Evolutionary conservation across 2,329 filamentous ascomycete genomes (phyloP), one percentile per base, ranked within the genome.

Genomic region (Alternaria hordeiaustralica): DNA sequence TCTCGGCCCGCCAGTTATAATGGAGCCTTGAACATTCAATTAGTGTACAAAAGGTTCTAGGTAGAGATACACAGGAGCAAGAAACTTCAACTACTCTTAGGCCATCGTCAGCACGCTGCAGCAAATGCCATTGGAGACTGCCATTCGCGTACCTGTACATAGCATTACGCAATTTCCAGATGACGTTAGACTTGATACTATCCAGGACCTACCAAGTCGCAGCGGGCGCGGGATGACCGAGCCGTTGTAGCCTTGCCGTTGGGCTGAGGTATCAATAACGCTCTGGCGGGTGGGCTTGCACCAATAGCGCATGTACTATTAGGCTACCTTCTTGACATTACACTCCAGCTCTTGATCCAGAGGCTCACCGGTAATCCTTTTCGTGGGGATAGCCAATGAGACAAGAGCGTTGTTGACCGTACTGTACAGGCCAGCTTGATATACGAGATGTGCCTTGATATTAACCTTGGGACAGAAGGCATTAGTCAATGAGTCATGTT

Each of bases 201-300:
- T 28, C 11, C 26, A 28, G 26, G 26, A 28, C 26, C 26, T 28
- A 2, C 26, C 4, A 28, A 11, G 10, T 28, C 26, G 26, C 26
- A 28, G 73, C 71, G 68, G 63, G 67, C 15, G 71, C 70, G 71
- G 71, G 61, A 69, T 43, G 68, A 65, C 72, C 68, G 71, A 61
- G 58, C 45, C 36, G 44, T 63, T 47, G 56, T 61, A 71, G 63
- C 69, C 68, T 65, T 71, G 60, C 65, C 53, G 61, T 55, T 56
- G 43, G 44, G 63, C 66, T 68, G 58, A 71, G 66, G 65, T 61
- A 61, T 71, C 58, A 44, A 49, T 47, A 23, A 53, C 49, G 21
- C 51, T 53, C 26, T 54, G 36, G 41, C 51, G 46, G 46, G 51
- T 55, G 9, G 23, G 33, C 23, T 50, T 47, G 67, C 46, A 15